Conservation (phyloP, 306 rosid genomes). For the Ochetophila trinervis region DNA sequence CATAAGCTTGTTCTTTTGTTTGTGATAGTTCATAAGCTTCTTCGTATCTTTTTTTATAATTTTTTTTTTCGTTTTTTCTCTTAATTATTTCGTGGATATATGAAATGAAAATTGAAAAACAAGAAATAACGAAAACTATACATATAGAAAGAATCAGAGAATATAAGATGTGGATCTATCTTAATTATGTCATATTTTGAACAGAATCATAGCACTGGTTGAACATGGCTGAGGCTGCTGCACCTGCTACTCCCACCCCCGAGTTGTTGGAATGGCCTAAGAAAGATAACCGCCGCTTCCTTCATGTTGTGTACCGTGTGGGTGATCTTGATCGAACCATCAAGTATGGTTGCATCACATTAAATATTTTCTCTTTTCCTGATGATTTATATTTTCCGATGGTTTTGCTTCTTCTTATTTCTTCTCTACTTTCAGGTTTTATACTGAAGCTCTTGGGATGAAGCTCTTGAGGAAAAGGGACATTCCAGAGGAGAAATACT, state of each 20-base stretch:
- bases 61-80: neutral
- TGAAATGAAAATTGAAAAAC: neutral
- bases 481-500: constrained; percentile 78
- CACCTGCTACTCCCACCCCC: constrained; percentile 39
- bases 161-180: too few species aligned
- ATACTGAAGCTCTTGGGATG: constrained; percentile 88
- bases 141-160: neutral
- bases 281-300: constrained; percentile 81
- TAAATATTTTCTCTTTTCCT: neutral
- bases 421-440: constrained; percentile 47
- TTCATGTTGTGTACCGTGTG: constrained; percentile 92
- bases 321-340: constrained; percentile 97
- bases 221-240: constrained; percentile 72
- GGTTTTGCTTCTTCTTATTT: neutral
- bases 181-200: neutral
- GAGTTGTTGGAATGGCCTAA: constrained; percentile 84
- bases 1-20: too few species aligned
- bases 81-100: neutral
- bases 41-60: neutral
- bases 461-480: constrained; percentile 79
- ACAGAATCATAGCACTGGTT: constrained; percentile 21
- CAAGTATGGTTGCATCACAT: constrained; percentile 45
- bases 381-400: neutral
- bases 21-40: too few species aligned
- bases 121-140: neutral